Evolutionary conservation across 2,329 filamentous ascomycete species (phyloP), one percentile per base, ranked within the genome.

Genomic region (Aspergillus cejpii): DNA sequence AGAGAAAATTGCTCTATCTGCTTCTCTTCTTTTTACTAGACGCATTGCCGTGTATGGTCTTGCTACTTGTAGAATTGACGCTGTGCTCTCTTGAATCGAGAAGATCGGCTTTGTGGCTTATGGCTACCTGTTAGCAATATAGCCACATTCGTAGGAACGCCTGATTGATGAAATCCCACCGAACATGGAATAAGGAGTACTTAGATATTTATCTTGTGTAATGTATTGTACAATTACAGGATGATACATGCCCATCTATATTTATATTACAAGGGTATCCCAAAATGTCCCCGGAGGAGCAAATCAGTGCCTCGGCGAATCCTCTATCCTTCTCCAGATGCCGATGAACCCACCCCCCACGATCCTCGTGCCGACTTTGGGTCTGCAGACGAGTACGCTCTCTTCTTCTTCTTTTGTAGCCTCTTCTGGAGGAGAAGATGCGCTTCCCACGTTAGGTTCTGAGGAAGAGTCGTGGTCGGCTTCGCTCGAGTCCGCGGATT

Each of bases 271-370:
- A 41, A 19, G 37, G 26, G 34, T 42, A 48, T 43, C 44, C 29
- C 27, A 17, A 26, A 15, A 19, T 34, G 15, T 19, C 11, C 31
- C 5, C 19, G 11, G 44, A 42, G 20, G 20, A 20, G 21, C 21
- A 45, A 37, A 37, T 49, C 43, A 56, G 27, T 41, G 44, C 14
- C 37, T 20, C 39, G 34, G 28, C 3, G 24, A 47, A 52, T 65
- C 60, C 51, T 67, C 66, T 14, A 67, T 69, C 42, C 67, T 69
- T 44, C 65, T 66, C 68, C 69, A 78, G 24, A 77, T 54, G 1
- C 69, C 75, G 39, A 78, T 60, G 51, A 78, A 78, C 2, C 74
- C 75, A 34, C 75, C 75, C 10, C 74, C 75, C 6, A 67, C 58
- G 31, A 74, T 66, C 39, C 65, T 62, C 6, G 65, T 51, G 6